These are phyloP conservation scores for Articulospora tetracladia DNA, from an alignment of 495 filamentous ascomycete species.

Conservation along the genomic window DNA sequence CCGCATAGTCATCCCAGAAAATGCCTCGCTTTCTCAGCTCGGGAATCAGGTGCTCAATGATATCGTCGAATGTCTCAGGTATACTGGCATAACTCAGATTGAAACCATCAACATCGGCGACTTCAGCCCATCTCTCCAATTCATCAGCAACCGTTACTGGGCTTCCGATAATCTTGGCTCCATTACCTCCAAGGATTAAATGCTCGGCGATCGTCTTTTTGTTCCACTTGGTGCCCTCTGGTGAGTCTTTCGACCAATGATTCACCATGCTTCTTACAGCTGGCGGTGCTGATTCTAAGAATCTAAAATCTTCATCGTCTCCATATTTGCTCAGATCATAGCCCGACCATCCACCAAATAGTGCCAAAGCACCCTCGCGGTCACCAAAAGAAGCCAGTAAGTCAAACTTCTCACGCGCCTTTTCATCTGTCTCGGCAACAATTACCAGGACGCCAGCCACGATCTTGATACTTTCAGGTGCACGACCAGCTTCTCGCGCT, in stretches of 20 bases:
- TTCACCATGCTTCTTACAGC: conserved; percentile 44
- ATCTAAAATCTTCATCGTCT: conserved; percentile 51
- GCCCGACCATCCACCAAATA: conserved; percentile 62
- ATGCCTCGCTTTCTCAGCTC: conserved; percentile 53
- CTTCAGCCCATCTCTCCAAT: conserved; percentile 57
- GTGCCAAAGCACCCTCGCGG: conserved; percentile 51
- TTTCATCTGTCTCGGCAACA: conserved; percentile 45
- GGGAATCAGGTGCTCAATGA: conserved; percentile 57
- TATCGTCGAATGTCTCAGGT: conserved; percentile 58
- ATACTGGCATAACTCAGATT: conserved; percentile 44
- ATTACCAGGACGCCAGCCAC: conserved; percentile 44
- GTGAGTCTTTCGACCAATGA: conserved; percentile 53
- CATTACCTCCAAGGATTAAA: conserved; percentile 54
- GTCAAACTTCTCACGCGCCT: conserved; percentile 47
- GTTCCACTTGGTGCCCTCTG: conserved; percentile 14
- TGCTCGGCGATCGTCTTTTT: conserved; percentile 46
- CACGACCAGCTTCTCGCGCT: conserved; percentile 40
- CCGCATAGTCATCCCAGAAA: conserved; percentile 46
- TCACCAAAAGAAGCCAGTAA: conserved; percentile 47
- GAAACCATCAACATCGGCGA: conserved; percentile 64
- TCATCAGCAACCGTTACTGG: conserved; percentile 55
- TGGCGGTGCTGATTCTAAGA: conserved; percentile 20
- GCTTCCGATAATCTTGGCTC: conserved; percentile 52
- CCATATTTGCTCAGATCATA: conserved; percentile 52
- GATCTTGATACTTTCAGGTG: conserved; percentile 50